Percentiles rank a stretch among this genome's conserved stretches.
Evolutionary conservation across 768 basidiomycete genomes (phyloP).

Genomic region (Boletus rubroflammeus): DNA sequence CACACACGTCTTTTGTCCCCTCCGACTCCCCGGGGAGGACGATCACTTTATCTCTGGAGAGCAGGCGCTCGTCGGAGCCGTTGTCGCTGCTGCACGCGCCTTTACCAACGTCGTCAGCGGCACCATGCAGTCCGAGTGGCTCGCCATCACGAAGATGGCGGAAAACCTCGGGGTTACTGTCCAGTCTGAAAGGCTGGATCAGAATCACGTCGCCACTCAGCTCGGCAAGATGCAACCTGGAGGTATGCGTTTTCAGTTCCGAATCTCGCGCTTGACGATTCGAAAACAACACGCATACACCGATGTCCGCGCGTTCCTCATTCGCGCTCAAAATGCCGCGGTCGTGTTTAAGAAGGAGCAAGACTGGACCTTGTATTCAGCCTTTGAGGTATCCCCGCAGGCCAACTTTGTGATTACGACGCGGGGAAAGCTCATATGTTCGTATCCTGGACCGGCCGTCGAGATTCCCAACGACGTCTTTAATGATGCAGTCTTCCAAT

Average conservation of each 20-base stretch:
- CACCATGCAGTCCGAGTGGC: neutral
- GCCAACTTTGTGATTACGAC: constrained; percentile 33
- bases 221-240: constrained; percentile 21
- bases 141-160: constrained; percentile 25
- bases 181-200: neutral
- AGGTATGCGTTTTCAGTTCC: constrained; percentile 9
- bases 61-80: constrained; percentile 21
- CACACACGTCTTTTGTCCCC: constrained; percentile 42
- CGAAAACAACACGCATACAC: neutral
- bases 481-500: constrained; percentile 28
- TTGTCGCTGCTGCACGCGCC: constrained; percentile 15
- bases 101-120: neutral
- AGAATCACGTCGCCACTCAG: neutral
- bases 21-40: constrained; percentile 35
- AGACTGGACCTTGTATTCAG: neutral
- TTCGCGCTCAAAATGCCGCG: constrained; percentile 48
- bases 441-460: constrained; percentile 44
- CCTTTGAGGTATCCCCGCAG: constrained; percentile 43
- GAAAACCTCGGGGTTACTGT: constrained; percentile 7
- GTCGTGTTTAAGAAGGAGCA: constrained; percentile 34
- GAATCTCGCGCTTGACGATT: neutral
- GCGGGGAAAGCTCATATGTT: constrained; percentile 41
- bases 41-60: constrained; percentile 27
- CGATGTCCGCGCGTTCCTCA: constrained; percentile 38
- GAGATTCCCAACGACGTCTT: constrained; percentile 29